Conservation (phyloP, 768 basidiomycete species). For the Suillus cothurnatus region DNA sequence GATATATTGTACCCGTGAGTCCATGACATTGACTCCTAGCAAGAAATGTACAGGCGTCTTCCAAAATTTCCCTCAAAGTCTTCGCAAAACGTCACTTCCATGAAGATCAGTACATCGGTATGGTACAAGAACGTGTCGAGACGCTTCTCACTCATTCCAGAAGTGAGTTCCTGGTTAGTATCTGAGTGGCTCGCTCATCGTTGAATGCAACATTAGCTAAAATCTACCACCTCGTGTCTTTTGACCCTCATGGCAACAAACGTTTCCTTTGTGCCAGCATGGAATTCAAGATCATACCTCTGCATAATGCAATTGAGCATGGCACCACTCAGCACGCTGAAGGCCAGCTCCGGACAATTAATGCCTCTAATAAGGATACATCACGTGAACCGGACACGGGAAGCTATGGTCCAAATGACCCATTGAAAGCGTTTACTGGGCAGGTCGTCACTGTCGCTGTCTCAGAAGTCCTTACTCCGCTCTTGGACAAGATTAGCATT, state of each 20-base stretch:
- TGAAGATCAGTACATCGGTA: slow-evolving; percentile 10
- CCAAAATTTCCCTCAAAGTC: slow-evolving; percentile 10
- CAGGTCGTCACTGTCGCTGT: background rate
- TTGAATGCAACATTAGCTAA: background rate
- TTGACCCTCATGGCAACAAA: background rate
- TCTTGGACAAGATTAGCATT: slow-evolving; percentile 13
- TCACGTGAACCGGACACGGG: background rate
- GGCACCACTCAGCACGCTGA: background rate
- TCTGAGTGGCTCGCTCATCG: no score
- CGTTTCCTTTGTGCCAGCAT: background rate
- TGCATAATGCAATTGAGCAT: background rate
- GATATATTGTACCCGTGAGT: background rate
- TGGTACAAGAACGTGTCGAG: slow-evolving; percentile 1
- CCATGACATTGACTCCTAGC: background rate
- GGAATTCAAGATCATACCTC: background rate
- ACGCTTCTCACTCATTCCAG: background rate
- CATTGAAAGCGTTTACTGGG: background rate
- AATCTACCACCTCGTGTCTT: background rate
- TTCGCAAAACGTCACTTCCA: slow-evolving; percentile 8
- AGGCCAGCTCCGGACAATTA: background rate
- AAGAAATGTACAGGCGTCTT: slow-evolving; percentile 9
- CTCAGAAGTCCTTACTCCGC: slow-evolving; percentile 7
- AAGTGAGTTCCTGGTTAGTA: no score
- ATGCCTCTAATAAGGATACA: no score
- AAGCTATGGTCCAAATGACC: background rate